phyloP scores from a whole-genome alignment of 768 basidiomycete genomes.

The Pluteus cervinus region DNA sequence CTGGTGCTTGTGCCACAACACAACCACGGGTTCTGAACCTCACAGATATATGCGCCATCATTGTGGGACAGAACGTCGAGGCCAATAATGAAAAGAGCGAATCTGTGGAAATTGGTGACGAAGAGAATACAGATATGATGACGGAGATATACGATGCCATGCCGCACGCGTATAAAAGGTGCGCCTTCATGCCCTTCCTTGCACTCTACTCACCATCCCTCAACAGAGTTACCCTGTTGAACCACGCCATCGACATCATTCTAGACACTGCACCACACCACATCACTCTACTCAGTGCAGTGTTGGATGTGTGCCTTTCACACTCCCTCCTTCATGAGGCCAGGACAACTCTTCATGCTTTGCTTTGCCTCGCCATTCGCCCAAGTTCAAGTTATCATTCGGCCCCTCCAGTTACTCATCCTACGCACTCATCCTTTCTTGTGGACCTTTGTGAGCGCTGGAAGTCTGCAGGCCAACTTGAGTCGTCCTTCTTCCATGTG shows the following conservation, averaged over 20 bases:
- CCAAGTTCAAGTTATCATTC: constrained; percentile 15
- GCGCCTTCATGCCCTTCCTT: constrained; percentile 8
- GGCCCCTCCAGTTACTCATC: constrained; percentile 31
- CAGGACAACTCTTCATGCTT: constrained; percentile 29
- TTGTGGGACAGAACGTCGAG: constrained; percentile 39
- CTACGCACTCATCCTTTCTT: constrained; percentile 42
- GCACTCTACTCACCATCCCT: not conserved
- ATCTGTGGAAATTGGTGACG: constrained; percentile 12
- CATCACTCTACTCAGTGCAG: constrained; percentile 39
- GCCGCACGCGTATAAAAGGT: constrained; percentile 49
- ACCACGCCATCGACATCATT: constrained; percentile 47
- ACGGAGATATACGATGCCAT: constrained; percentile 46
- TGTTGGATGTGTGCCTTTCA: constrained; percentile 47
- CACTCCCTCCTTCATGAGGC: constrained; percentile 38
- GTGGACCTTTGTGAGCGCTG: constrained; percentile 37
- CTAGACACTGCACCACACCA: constrained; percentile 38
- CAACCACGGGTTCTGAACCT: constrained; percentile 26
- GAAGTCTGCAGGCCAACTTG: constrained; percentile 18
- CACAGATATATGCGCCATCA: constrained; percentile 38
- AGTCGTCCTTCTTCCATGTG: constrained; percentile 23
- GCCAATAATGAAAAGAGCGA: constrained; percentile 11
- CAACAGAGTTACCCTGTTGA: constrained; percentile 39
- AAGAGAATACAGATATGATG: constrained; percentile 20
- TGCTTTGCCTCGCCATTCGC: constrained; percentile 34
- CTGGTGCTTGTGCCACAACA: not conserved